Percentiles rank a stretch among this genome's conserved stretches.
These are phyloP conservation scores for Nematodospora anomalae DNA, from an alignment of 1,139 yeast species.

Conservation along the genomic window DNA sequence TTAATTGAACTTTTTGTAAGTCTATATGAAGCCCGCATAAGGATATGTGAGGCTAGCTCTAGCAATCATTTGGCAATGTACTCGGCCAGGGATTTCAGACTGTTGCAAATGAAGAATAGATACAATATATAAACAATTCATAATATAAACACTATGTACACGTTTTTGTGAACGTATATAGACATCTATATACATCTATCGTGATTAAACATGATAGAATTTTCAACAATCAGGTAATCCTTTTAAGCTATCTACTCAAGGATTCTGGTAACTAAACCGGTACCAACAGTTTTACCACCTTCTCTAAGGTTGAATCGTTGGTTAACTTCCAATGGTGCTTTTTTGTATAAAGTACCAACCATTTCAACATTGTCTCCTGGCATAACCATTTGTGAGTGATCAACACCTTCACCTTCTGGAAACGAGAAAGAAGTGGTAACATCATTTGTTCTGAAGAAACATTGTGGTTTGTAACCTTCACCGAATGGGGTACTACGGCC, in stretches of 20 bases:
- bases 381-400: slow-evolving; percentile 85
- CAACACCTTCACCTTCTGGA: slow-evolving; percentile 85
- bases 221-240: neutral
- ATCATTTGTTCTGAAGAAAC: slow-evolving; percentile 94
- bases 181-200: neutral
- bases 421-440: slow-evolving; percentile 88
- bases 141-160: neutral
- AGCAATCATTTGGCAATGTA: too few relatives aligned
- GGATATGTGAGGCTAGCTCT: too few relatives aligned
- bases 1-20: too few relatives aligned
- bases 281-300: slow-evolving; percentile 99
- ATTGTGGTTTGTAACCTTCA: slow-evolving; percentile 96
- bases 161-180: neutral
- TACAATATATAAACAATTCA: slow-evolving; percentile 1
- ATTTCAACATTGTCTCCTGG: slow-evolving; percentile 99
- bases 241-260: slow-evolving; percentile 51
- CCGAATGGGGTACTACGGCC: slow-evolving; percentile 99
- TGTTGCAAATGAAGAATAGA: too few relatives aligned
- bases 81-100: too few relatives aligned
- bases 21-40: too few relatives aligned
- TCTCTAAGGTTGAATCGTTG: slow-evolving; percentile 99
- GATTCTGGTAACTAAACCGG: slow-evolving; percentile 95
- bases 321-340: slow-evolving; percentile 93
- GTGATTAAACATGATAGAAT: neutral
- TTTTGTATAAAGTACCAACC: slow-evolving; percentile 87